phyloP scores from a whole-genome alignment of 768 basidiomycete genomes.

The Lanmaoa pseudosensibilis region DNA sequence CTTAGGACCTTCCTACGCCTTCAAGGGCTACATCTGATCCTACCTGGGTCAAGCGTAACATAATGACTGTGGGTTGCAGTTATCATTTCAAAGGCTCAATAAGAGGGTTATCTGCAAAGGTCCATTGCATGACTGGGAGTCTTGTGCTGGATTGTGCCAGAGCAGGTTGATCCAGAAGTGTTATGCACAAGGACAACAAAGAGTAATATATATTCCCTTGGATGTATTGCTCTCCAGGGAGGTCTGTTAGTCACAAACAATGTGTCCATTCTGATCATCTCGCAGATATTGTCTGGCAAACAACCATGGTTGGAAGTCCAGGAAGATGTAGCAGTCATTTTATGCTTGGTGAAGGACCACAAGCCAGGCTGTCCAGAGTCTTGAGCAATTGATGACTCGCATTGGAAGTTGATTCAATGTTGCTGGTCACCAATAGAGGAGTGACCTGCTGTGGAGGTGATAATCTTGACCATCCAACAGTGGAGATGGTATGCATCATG shows the following conservation, averaged over 20 bases:
- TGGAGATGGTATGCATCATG: too few species aligned
- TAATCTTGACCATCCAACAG: background rate
- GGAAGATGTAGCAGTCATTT: conserved; percentile 1
- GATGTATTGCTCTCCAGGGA: conserved; percentile 32
- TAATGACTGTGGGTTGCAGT: too few species aligned
- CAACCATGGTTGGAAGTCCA: conserved; percentile 4
- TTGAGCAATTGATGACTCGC: background rate
- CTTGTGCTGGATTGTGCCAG: conserved; percentile 44
- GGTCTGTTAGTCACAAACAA: conserved; percentile 39
- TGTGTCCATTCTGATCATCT: background rate
- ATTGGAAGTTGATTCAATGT: conserved; percentile 6
- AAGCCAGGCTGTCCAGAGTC: conserved; percentile 1
- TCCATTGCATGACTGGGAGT: conserved; percentile 35
- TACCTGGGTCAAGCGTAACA: too few species aligned
- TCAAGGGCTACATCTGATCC: too few species aligned
- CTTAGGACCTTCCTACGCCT: too few species aligned
- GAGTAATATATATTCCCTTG: conserved; percentile 20
- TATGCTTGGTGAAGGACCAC: background rate
- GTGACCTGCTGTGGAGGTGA: background rate
- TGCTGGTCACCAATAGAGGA: conserved; percentile 5
- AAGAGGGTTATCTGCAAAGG: conserved; percentile 5
- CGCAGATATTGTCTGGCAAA: conserved; percentile 9
- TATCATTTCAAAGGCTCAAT: too few species aligned
- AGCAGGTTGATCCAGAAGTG: conserved; percentile 26
- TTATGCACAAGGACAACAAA: background rate